phyloP scores from a whole-genome alignment of 306 rosid species.

The Casuarina glauca region DNA sequence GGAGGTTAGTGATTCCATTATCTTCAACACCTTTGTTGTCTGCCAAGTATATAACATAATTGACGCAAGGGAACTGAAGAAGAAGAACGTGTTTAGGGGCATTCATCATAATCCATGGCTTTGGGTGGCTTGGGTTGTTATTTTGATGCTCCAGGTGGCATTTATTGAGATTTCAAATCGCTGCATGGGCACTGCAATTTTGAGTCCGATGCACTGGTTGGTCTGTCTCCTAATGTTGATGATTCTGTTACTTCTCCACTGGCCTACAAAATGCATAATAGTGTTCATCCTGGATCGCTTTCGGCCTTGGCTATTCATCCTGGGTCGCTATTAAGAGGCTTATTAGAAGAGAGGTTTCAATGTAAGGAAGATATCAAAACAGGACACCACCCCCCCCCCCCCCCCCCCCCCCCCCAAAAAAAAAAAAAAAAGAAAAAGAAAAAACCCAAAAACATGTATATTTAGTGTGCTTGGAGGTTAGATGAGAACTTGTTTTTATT shows the following conservation, averaged over 20 bases:
- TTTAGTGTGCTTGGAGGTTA: no score
- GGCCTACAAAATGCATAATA: slow-evolving; percentile 6
- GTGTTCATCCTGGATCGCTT: background rate
- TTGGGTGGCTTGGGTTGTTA: slow-evolving; percentile 9
- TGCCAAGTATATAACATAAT: slow-evolving; percentile 28
- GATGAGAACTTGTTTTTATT: no score
- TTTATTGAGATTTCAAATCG: slow-evolving; percentile 7
- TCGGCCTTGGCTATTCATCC: no score
- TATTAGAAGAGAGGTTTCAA: no score
- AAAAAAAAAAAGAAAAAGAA: no score
- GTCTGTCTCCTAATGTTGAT: slow-evolving; percentile 6
- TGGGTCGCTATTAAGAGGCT: background rate
- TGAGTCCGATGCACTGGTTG: slow-evolving; percentile 20
- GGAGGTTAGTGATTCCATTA: no score
- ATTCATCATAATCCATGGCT: slow-evolving; percentile 6
- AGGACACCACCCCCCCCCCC: no score
- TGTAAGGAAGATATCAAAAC: no score
- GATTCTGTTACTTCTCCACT: slow-evolving; percentile 6
- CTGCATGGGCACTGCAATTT: background rate
- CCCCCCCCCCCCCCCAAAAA: no score
- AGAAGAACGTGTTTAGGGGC: slow-evolving; percentile 1
- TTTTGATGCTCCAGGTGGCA: background rate
- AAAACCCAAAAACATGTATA: no score
- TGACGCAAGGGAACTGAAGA: slow-evolving; percentile 14
- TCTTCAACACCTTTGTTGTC: slow-evolving; percentile 23